Evolutionary conservation across 1,284 basidiomycete genomes (phyloP), one percentile per base, ranked within the genome.

Genomic region (Xerocomus cyaneibrunnescens): DNA sequence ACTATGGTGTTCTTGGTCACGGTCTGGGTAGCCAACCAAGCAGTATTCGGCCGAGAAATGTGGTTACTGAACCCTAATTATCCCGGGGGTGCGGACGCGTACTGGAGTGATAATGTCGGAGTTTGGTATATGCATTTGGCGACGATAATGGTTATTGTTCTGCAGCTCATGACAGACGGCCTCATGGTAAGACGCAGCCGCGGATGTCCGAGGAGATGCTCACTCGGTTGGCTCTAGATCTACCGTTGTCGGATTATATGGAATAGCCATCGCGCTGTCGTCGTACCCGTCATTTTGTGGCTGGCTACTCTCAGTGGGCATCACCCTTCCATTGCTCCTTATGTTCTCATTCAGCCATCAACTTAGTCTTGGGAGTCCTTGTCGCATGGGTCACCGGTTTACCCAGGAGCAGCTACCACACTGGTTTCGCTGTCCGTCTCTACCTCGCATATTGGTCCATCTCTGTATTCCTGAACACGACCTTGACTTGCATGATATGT

Each of bases 151-250:
- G 12, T 50, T 17, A 22, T 51, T 8, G 2, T 47, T 16, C 38
- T 60, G 17, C 57, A 57, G 25, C 48, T 55, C 23, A 57, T 60
- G 58, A 51, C 58, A 0, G 55, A 61, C 27, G 58, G 25, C 4
- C 32, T 60, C 8, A 53, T 58, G 56, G 59, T 58, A 34, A 51
- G 58, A 22, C 3, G 3, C n/a, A 22, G 1, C 7, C 17, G 5
- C 25, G 21, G 12, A 25, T 7, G 30, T 16, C 10, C 16, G 17
- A 27, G 10, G 3, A 9, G n/a, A 21, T 23, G 16, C 43, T 35
- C 17, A 48, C 17, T 22, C 12, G 23, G 6, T 28, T 21, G 25
- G 14, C 19, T 30, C 13, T 21, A 48, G 46, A 41, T 48, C 8
- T 12, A 48, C 27, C 46, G 46, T 7, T 42, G 46, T 34, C 31